Evolutionary conservation across 495 filamentous ascomycete genomes (phyloP).

Genomic region (Neurospora sp.): DNA sequence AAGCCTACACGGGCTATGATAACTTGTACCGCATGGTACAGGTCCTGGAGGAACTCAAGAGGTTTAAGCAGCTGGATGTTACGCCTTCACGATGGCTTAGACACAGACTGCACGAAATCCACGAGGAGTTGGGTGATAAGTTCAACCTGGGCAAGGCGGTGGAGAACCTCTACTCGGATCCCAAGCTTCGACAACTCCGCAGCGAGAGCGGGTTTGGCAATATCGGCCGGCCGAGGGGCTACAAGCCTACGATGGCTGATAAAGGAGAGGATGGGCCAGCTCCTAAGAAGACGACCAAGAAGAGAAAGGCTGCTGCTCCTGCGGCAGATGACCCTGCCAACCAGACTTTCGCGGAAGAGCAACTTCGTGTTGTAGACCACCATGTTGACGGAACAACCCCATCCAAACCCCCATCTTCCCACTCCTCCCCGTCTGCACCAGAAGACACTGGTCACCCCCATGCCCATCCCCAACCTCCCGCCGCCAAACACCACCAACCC

Average conservation of each 20-base stretch:
- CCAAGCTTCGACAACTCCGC: conserved; percentile 28
- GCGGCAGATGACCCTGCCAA: background rate
- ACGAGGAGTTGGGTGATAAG: conserved; percentile 21
- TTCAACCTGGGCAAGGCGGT: conserved; percentile 32
- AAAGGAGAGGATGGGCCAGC: background rate
- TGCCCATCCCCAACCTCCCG: background rate
- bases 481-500: background rate
- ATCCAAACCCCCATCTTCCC: background rate
- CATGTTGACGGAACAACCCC: background rate
- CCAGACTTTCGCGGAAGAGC: background rate
- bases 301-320: background rate
- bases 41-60: conserved; percentile 35
- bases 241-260: conserved; percentile 10
- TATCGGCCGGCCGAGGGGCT: conserved; percentile 36
- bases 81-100: conserved; percentile 38
- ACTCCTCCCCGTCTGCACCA: background rate
- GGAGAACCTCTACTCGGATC: conserved; percentile 35
- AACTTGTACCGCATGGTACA: conserved; percentile 37
- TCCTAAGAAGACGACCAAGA: conserved; percentile 2
- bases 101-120: conserved; percentile 34
- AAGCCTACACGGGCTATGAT: conserved; percentile 35
- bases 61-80: conserved; percentile 30
- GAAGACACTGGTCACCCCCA: background rate
- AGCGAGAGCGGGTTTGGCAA: conserved; percentile 34
- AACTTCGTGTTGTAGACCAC: background rate